Percentiles rank a stretch among this genome's conserved stretches.
These are phyloP conservation scores for Trifolium dubium DNA, from an alignment of 306 rosid species.

Conservation along the genomic window DNA sequence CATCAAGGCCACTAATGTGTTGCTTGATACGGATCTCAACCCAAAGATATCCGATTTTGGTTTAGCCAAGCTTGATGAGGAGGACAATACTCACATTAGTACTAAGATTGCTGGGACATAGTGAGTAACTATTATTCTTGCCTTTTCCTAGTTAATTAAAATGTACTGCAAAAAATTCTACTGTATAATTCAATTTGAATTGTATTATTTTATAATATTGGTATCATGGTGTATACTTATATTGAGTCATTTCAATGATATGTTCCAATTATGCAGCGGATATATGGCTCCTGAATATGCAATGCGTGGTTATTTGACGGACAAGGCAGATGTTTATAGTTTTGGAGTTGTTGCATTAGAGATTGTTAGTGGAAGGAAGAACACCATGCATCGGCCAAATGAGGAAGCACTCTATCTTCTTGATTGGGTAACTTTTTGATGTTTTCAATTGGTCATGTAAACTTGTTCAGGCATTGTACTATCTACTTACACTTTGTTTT, in stretches of 20 bases:
- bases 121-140: background rate
- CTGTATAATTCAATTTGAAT: background rate
- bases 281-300: slow-evolving; percentile 85
- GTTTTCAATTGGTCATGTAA: background rate
- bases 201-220: background rate
- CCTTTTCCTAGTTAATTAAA: background rate
- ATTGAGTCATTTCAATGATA: slow-evolving; percentile 2
- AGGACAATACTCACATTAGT: slow-evolving; percentile 47
- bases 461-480: background rate
- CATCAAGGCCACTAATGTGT: slow-evolving; percentile 59
- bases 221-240: background rate
- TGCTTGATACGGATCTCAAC: slow-evolving; percentile 39
- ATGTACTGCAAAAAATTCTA: background rate
- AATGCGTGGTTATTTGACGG: slow-evolving; percentile 60
- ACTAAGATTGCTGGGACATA: slow-evolving; percentile 56
- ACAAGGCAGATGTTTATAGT: slow-evolving; percentile 73
- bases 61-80: slow-evolving; percentile 63
- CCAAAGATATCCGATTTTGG: slow-evolving; percentile 67
- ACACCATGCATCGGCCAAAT: slow-evolving; percentile 44
- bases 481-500: background rate
- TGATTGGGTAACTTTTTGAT: slow-evolving; percentile 45
- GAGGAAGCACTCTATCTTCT: slow-evolving; percentile 47
- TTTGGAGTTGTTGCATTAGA: slow-evolving; percentile 67
- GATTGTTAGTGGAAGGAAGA: slow-evolving; percentile 55
- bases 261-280: slow-evolving; percentile 19